phyloP scores from a whole-genome alignment of 306 rosid genomes.

The Malus sylvestris region DNA sequence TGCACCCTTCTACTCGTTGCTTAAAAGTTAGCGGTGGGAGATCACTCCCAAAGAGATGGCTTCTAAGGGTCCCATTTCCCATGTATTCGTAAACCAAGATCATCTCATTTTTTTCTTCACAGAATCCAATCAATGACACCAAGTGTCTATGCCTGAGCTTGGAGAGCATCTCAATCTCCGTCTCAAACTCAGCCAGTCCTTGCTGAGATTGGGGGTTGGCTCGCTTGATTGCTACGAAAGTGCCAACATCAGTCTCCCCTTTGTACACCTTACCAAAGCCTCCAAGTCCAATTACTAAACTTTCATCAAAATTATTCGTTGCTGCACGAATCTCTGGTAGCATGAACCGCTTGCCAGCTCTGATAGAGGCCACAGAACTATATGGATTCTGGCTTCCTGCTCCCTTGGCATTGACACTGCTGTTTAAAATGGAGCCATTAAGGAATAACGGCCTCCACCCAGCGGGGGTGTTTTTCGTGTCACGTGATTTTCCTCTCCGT shows the following conservation, averaged over 20 bases:
- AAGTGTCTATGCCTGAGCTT: constrained; percentile 91
- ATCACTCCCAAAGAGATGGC: constrained; percentile 81
- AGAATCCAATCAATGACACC: constrained; percentile 88
- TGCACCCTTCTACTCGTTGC: constrained; percentile 83
- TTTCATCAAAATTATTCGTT: constrained; percentile 66
- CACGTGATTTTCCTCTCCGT: constrained; percentile 32
- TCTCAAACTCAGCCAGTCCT: constrained; percentile 86
- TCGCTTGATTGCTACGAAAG: constrained; percentile 72
- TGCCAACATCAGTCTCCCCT: constrained; percentile 76
- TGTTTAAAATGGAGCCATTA: constrained; percentile 41
- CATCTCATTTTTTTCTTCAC: constrained; percentile 92
- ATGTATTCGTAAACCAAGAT: constrained; percentile 90
- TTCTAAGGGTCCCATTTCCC: constrained; percentile 92
- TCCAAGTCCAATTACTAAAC: constrained; percentile 81
- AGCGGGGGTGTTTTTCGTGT: constrained; percentile 44
- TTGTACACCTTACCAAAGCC: constrained; percentile 96
- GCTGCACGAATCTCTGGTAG: constrained; percentile 70
- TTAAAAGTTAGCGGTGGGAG: constrained; percentile 77
- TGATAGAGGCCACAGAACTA: constrained; percentile 36
- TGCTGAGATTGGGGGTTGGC: constrained; percentile 89
- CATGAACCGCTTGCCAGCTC: constrained; percentile 67
- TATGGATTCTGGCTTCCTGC: constrained; percentile 45
- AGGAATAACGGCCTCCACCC: constrained; percentile 74
- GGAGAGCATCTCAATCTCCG: constrained; percentile 98
- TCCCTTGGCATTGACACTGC: constrained; percentile 48